Evolutionary conservation across 371 early-diverging fungal genomes (phyloP).

Genomic region (Scutellospora calospora): DNA sequence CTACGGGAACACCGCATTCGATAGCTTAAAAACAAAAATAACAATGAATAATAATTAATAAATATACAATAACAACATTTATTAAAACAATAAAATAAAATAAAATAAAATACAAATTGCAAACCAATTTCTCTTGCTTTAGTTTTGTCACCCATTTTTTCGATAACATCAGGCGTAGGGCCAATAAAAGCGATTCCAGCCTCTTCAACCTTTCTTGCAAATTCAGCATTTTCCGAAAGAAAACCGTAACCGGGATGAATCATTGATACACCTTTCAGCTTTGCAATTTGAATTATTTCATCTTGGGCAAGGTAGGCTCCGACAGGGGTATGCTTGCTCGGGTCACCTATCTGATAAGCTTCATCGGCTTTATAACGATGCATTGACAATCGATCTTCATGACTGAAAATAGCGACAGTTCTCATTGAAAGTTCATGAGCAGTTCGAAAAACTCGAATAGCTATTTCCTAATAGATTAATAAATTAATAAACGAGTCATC

Average conservation of each 20-base stretch:
- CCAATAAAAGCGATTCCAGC: conserved; percentile 95
- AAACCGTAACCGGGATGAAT: conserved; percentile 94
- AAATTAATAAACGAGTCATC: background rate
- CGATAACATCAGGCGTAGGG: conserved; percentile 87
- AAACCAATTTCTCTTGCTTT: conserved; percentile 87
- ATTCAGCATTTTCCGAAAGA: conserved; percentile 89
- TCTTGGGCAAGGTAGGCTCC: conserved; percentile 95
- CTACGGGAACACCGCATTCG: conserved; percentile 83
- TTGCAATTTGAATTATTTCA: conserved; percentile 89
- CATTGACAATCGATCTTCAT: conserved; percentile 92
- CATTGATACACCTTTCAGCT: conserved; percentile 79
- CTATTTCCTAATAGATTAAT: conserved; percentile 75
- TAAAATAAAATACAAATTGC: background rate
- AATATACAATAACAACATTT: too few species aligned
- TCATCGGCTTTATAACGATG: conserved; percentile 96
- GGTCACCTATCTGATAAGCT: conserved; percentile 89
- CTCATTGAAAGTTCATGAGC: conserved; percentile 92
- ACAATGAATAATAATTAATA: background rate
- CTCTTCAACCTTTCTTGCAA: conserved; percentile 87
- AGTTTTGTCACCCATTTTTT: conserved; percentile 92
- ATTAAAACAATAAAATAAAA: background rate
- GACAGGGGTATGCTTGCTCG: conserved; percentile 86
- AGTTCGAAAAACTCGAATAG: conserved; percentile 91
- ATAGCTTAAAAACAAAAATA: conserved; percentile 61
- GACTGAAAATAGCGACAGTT: conserved; percentile 88